Evolutionary conservation across 371 early-diverging fungal species (phyloP), one percentile per base, ranked within the genome.

Genomic region (Mucor sp.): DNA sequence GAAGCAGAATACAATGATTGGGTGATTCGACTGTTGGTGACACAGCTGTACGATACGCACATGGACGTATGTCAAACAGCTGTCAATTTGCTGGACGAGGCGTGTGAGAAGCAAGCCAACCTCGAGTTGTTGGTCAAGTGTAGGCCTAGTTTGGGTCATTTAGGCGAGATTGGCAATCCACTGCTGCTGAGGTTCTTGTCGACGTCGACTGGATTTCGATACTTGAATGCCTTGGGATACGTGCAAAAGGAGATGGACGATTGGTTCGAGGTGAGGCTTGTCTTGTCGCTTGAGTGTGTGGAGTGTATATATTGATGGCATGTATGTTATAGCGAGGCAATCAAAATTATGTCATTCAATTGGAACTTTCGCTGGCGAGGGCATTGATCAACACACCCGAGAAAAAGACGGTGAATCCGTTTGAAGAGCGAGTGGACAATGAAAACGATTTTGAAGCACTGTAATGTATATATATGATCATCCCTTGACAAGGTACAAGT

Each of bases 241-340:
- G 86, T 94, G 8, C 89, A 91, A 57, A 80, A 78, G 33, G 93
- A 96, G 74, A 89, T 94, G 87, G 88, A 90, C 50, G 85, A 88
- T 21, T 96, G 96, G 96, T 89, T 89, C 65, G 88, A 90, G 83
- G 95, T 93, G 78, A 48, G 73, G n/a, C n/a, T n/a, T n/a, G n/a
- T n/a, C n/a, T n/a, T n/a, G n/a, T n/a, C n/a, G n/a, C n/a, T n/a
- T n/a, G 30, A 30, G 30, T 30, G 30, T 30, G 30, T 30, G 30
- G 30, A 4, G 30, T 30, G 30, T 30, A 6, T 30, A 6, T 30
- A 30, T 30, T 30, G 30, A 30, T 30, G n/a, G n/a, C n/a, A n/a
- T n/a, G n/a, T n/a, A n/a, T n/a, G 14, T 37, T 14, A 4, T 76
- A 94, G 94, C 75, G 82, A 67, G 90, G 92, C 23, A 93, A 93